Conservation (phyloP, 352 stramenopile species). For the Phytopythium sindhum region DNA sequence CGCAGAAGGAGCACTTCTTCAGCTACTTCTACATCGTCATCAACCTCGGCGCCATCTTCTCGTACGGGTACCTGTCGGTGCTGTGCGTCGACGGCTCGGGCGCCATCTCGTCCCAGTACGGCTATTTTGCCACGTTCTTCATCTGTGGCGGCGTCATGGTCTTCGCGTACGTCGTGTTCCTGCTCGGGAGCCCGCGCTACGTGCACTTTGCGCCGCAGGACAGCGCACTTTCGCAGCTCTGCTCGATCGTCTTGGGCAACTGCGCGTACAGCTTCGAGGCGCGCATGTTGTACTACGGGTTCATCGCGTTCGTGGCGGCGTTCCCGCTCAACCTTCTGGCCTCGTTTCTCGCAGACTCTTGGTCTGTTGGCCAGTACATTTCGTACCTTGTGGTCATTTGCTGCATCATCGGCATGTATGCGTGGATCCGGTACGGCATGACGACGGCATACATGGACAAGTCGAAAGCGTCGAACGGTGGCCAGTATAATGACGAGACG, state of each 20-base stretch:
- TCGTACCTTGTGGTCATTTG: slow-evolving; percentile 69
- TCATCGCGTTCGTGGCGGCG: slow-evolving; percentile 56
- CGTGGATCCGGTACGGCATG: slow-evolving; percentile 82
- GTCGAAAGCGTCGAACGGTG: slow-evolving; percentile 77
- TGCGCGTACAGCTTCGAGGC: slow-evolving; percentile 74
- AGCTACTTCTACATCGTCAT: slow-evolving; percentile 92
- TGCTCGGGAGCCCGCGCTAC: slow-evolving; percentile 56
- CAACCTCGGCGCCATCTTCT: slow-evolving; percentile 89
- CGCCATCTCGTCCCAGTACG: slow-evolving; percentile 71
- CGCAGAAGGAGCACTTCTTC: slow-evolving; percentile 87
- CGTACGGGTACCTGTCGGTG: slow-evolving; percentile 88
- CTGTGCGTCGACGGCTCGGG: slow-evolving; percentile 84
- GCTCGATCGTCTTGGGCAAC: slow-evolving; percentile 71
- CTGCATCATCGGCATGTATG: slow-evolving; percentile 76
- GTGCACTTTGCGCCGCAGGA: slow-evolving; percentile 75
- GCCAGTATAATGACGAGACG: slow-evolving; percentile 75
- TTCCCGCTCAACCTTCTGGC: slow-evolving; percentile 78
- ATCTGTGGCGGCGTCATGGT: slow-evolving; percentile 84
- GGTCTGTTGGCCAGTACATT: slow-evolving; percentile 56
- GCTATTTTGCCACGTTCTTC: slow-evolving; percentile 87
- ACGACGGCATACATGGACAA: slow-evolving; percentile 83
- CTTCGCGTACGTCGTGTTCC: slow-evolving; percentile 66
- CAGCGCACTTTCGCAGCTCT: slow-evolving; percentile 72
- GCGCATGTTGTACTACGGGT: slow-evolving; percentile 73
- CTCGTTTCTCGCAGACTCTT: slow-evolving; percentile 58